These are phyloP conservation scores for Prunus salicina DNA, from an alignment of 306 rosid genomes.

Conservation along the genomic window DNA sequence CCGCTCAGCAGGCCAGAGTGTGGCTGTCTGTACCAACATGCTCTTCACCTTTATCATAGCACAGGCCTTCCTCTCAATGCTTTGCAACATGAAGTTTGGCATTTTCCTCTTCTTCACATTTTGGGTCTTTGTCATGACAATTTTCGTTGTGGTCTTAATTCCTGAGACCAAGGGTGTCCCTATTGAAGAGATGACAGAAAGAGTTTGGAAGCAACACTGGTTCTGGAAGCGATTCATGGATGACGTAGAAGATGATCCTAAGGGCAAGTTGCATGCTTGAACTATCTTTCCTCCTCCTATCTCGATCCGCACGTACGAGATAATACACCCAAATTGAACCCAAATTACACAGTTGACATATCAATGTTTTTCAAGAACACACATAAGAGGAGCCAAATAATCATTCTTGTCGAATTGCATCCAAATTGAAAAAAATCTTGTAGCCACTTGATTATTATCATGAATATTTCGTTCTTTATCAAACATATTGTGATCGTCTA, in stretches of 20 bases:
- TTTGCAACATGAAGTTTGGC: slow-evolving; percentile 35
- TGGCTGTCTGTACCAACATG: neutral
- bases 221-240: slow-evolving; percentile 69
- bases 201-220: slow-evolving; percentile 85
- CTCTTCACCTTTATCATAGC: slow-evolving; percentile 4
- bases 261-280: slow-evolving; percentile 2
- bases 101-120: slow-evolving; percentile 52
- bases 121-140: slow-evolving; percentile 67
- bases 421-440: too few relatives aligned
- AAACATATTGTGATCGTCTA: too few relatives aligned
- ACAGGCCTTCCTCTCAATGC: slow-evolving; percentile 9
- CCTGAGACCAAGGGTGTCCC: slow-evolving; percentile 89
- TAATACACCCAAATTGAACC: too few relatives aligned
- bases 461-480: too few relatives aligned
- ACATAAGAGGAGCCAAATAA: too few relatives aligned
- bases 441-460: too few relatives aligned
- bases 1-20: neutral
- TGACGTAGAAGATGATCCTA: slow-evolving; percentile 11
- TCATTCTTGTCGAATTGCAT: too few relatives aligned
- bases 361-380: too few relatives aligned
- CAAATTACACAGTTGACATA: too few relatives aligned
- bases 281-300: too few relatives aligned
- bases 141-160: slow-evolving; percentile 48
- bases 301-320: too few relatives aligned
- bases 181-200: slow-evolving; percentile 74